phyloP scores from a whole-genome alignment of 2,329 filamentous ascomycete species.

The Fusarium stilboides region DNA sequence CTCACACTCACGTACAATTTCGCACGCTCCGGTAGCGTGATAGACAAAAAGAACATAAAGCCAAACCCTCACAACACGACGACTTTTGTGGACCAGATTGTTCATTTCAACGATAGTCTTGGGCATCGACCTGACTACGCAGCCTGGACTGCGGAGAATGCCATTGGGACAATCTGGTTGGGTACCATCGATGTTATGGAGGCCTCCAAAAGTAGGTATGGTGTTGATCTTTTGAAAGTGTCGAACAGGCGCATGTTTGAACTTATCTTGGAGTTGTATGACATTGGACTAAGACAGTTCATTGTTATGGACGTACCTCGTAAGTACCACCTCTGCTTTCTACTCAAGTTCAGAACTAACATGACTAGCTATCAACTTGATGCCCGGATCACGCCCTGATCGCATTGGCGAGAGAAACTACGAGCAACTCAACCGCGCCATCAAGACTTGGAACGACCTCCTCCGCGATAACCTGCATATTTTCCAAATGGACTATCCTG shows the following conservation, averaged over 20 bases:
- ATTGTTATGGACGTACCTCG: constrained; percentile 5
- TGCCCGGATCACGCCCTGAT: not conserved
- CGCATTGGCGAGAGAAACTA: not conserved
- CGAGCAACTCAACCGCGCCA: not conserved
- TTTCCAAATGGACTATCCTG: not conserved
- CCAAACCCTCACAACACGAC: not conserved
- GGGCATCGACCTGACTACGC: not conserved
- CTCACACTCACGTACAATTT: constrained; percentile 12
- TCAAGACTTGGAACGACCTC: constrained; percentile 2
- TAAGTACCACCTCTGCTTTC: not conserved
- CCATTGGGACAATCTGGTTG: constrained; percentile 4
- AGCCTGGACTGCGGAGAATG: constrained; percentile 2
- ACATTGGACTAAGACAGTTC: constrained; percentile 2
- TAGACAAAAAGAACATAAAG: not conserved
- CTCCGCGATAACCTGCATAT: not conserved
- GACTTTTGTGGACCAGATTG: not conserved
- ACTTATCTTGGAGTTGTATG: not conserved
- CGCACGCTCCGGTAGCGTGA: not conserved
- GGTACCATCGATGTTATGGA: not conserved
- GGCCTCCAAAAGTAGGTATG: not conserved
- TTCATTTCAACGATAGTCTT: not conserved
- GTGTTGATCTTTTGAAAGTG: not conserved
- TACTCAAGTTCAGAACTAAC: not conserved
- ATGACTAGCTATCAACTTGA: not conserved
- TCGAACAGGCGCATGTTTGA: not conserved